Base-by-base conservation (phyloP, 1,284 basidiomycete genomes). In the Cronartium quercuum region DNA sequence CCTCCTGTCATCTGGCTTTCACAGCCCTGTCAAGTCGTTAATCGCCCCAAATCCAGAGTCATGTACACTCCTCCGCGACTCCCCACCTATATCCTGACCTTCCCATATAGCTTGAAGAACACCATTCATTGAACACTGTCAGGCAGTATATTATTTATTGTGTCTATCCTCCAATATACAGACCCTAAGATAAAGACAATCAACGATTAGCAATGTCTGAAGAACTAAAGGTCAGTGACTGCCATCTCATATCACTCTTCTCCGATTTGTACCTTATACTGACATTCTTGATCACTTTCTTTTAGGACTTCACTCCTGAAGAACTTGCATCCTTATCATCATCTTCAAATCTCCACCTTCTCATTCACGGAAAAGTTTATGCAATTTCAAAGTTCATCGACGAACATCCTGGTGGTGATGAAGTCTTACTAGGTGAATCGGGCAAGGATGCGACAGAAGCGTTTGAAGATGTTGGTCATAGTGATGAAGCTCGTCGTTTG, bases 401-500 rank as follows among this genome's bases (percentile, higher is more conserved):
- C 84, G 95, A 98, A 92, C 95, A 97, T 83, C 92, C 93, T 34
- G 94, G 94, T 84, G 95, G 95, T 78, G 95, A 98, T 84, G 95
- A 98, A 84, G 95, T 98, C 74, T 88, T 98, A 77, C 83, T 97
- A 75, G 90, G 91, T 78, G 95, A 98, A 85, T 90, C 88, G 80
- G 91, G 94, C 79, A 89, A 90, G 82, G 94, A 98, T 83, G 94
- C 93, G 37, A 96, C 95, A 58, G 96, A 98, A 82, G 93, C 95
- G 12, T 99, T 98, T 81, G 96, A 98, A 84, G 96, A 98, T 82
- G 94, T 98, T 64, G 95, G 96, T 60, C 95, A 98, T 87, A 98
- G 94, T 18, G 96, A 98, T 81, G 96, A 98, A 83, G 96, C 95
- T 18, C 89, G 95, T 76, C 89, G 86, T n/a, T 87, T 96, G 77